phyloP scores from a whole-genome alignment of 176 grass and related monocot genomes.

The Zoysia pacifica region DNA sequence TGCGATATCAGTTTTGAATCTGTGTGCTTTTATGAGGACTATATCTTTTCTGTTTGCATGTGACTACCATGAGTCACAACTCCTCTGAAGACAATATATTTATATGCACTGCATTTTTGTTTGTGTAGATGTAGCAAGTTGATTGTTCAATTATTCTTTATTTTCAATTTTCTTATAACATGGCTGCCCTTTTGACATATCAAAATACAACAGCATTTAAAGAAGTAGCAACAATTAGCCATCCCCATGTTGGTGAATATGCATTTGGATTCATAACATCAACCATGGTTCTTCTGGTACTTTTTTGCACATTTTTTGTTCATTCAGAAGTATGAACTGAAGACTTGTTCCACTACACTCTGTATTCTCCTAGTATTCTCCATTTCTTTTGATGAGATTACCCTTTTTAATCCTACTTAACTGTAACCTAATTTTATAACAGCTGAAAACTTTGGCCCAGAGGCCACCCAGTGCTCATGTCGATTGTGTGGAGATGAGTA shows the following conservation, averaged over 20 bases:
- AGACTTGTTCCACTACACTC: not conserved
- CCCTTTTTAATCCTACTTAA: not conserved
- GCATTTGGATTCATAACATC: slow-evolving; percentile 99
- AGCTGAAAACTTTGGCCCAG: not conserved
- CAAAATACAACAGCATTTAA: slow-evolving; percentile 97
- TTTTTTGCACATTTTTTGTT: slow-evolving; percentile 15
- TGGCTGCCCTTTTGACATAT: slow-evolving; percentile 53
- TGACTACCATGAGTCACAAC: not conserved
- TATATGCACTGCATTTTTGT: slow-evolving; percentile 10
- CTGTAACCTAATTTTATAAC: not conserved
- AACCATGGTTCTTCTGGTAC: slow-evolving; percentile 86
- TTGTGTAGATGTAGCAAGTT: not conserved
- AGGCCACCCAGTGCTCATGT: not conserved
- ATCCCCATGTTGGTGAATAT: slow-evolving; percentile 93
- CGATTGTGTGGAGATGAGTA: not conserved
- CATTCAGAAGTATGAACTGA: not conserved
- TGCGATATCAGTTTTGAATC: not conserved
- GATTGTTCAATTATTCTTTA: slow-evolving; percentile 3
- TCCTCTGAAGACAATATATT: not conserved
- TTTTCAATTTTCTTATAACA: not conserved
- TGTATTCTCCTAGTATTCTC: slow-evolving; percentile 2
- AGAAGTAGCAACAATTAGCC: slow-evolving; percentile 96
- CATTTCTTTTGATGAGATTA: slow-evolving; percentile 6
- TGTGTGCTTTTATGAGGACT: not conserved
- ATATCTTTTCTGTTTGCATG: not conserved